Percentiles rank a stretch among this genome's conserved stretches.
Evolutionary conservation across 768 basidiomycete species (phyloP).

Genomic region (Russula sp.): DNA sequence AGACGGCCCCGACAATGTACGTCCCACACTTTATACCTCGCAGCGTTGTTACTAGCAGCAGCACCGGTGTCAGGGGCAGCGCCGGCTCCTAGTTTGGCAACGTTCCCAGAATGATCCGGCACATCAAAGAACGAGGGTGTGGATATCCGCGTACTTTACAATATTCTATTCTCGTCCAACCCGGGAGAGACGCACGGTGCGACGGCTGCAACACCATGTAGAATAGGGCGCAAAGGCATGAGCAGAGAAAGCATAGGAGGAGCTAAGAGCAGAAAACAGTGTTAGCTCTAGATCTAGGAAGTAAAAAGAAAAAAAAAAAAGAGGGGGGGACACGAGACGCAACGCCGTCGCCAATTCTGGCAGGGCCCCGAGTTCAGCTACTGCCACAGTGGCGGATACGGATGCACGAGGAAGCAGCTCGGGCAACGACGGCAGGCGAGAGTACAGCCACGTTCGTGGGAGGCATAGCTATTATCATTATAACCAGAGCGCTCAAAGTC

Average conservation of each 20-base stretch:
- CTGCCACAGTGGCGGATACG: not conserved
- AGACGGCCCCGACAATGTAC: slow-evolving; percentile 21
- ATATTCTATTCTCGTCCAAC: not conserved
- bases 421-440: not conserved
- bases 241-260: too few species aligned
- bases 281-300: too few species aligned
- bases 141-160: not conserved
- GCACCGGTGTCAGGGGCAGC: too few species aligned
- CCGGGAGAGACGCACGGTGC: not conserved
- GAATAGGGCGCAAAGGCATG: too few species aligned
- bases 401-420: not conserved
- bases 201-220: too few species aligned
- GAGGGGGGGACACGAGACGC: not conserved
- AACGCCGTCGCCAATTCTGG: not conserved
- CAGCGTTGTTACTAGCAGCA: too few species aligned
- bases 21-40: slow-evolving; percentile 21
- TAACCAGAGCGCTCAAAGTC: slow-evolving; percentile 5
- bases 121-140: slow-evolving; percentile 5
- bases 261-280: too few species aligned
- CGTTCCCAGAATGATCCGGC: not conserved
- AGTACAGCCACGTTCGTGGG: not conserved
- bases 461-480: not conserved
- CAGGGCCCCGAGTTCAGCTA: too few species aligned
- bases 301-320: not conserved
- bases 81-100: too few species aligned